Base-by-base conservation (phyloP, 768 basidiomycete genomes). In the Tricholoma saponaceum region DNA sequence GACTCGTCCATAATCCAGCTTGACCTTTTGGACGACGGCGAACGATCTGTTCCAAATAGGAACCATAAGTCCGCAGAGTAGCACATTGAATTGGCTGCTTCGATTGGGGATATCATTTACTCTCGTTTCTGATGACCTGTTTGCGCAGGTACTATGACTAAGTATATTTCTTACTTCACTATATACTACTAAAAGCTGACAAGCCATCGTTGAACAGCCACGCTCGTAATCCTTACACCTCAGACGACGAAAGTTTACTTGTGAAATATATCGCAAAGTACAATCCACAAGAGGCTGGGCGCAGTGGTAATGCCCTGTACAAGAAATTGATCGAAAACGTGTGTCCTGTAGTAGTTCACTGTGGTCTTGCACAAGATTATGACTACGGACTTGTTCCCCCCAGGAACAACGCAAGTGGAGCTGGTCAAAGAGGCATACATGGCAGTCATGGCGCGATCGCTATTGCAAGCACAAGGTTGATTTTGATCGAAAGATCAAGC, bases 361-460 rank as follows among this genome's bases (percentile, higher is more conserved):
- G 14, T 16, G 9, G 12, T 43, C 51, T 57, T 55, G n/a, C 41
- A 30, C 54, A 46, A 32, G 30, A 6, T 52, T 16, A 26, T 16
- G 33, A 10, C 51, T 39, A 57, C 46, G 23, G 5, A 50, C 41
- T 51, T 22, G 22, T 30, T 28, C 18, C 13, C n/a, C 52, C n/a
- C 58, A 84, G 82, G 67, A 58, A 22, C 57, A 72, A 0, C 61
- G 64, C 0, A 69, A 66, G 58, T 86, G 84, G 83, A 68, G 74
- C 10, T 87, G 84, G 82, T 68, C 77, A n/a, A 59, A 51, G 16
- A 69, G 66, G 5, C 87, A 86, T 65, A 3, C 83, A 2, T 82
- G 76, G 81, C 74, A 75, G n/a, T 84, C 84, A 4, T 88, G 87
- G 87, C 79, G 83, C 22, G 78, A 83, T 47, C 75, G 79, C n/a